These are phyloP conservation scores for Kregervanrija pseudodelftensis DNA, from an alignment of 805 yeast genomes.

Conservation along the genomic window DNA sequence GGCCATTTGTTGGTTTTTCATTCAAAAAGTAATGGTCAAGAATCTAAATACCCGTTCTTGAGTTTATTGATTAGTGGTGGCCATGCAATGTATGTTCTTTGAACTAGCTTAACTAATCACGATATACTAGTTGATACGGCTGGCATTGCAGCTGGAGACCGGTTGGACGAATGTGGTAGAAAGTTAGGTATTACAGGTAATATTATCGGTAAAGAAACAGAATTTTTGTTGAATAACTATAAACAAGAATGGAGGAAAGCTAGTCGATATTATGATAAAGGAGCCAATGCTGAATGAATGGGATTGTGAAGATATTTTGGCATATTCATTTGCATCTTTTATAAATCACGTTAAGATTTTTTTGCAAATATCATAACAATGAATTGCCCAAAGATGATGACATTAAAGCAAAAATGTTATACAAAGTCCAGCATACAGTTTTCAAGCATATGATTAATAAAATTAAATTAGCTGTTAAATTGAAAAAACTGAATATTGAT, in stretches of 20 bases:
- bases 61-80: slow-evolving; percentile 88
- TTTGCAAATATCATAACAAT: slow-evolving; percentile 16
- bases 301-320: slow-evolving; percentile 36
- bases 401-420: slow-evolving; percentile 42
- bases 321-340: slow-evolving; percentile 77
- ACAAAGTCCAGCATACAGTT: slow-evolving; percentile 52
- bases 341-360: slow-evolving; percentile 23
- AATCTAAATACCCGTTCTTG: slow-evolving; percentile 58
- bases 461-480: slow-evolving; percentile 41
- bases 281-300: slow-evolving; percentile 47
- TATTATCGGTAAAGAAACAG: slow-evolving; percentile 83
- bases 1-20: slow-evolving; percentile 78
- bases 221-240: slow-evolving; percentile 38
- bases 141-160: slow-evolving; percentile 92
- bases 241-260: slow-evolving; percentile 25
- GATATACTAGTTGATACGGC: slow-evolving; percentile 64
- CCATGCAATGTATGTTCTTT: slow-evolving; percentile 80
- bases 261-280: slow-evolving; percentile 26
- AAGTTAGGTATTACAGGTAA: slow-evolving; percentile 73
- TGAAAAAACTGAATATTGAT: slow-evolving; percentile 34
- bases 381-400: slow-evolving; percentile 13
- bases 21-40: slow-evolving; percentile 33
- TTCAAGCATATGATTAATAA: slow-evolving; percentile 70
- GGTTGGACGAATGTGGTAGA: slow-evolving; percentile 87
- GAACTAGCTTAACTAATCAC: slow-evolving; percentile 56